Conservation (phyloP, 768 basidiomycete genomes). For the Strobilomyces echinocephalus region DNA sequence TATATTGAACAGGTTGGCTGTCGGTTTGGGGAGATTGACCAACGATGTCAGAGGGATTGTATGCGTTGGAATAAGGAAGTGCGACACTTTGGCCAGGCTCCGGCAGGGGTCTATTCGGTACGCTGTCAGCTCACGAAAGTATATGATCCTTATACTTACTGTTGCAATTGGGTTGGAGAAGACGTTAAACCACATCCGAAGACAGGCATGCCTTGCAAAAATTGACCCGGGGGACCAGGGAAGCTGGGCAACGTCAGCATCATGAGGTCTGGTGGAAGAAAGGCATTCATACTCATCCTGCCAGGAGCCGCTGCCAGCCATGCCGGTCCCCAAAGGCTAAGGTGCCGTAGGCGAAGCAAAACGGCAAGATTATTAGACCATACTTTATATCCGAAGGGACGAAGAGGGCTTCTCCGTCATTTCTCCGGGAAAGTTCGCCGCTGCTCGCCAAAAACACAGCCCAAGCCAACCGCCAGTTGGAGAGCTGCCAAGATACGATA, state of each 20-base stretch:
- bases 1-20: neutral
- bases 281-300: neutral
- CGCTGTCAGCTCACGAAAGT: neutral
- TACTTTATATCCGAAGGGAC: neutral
- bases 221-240: neutral
- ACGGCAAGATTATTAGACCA: neutral
- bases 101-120: neutral
- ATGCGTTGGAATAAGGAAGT: neutral
- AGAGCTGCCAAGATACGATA: neutral
- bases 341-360: neutral
- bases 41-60: neutral
- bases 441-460: neutral
- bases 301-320: neutral
- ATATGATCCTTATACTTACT: neutral
- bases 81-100: too few relatives aligned
- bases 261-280: neutral
- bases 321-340: neutral
- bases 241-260: neutral
- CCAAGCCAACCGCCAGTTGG: neutral
- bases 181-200: neutral
- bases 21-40: neutral
- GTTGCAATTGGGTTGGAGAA: neutral
- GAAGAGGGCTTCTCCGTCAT: neutral
- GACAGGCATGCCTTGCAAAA: too few relatives aligned
- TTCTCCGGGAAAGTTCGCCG: neutral